Base-by-base conservation (phyloP, 2,329 filamentous ascomycete genomes). In the Aspergillus puulaauensis region DNA sequence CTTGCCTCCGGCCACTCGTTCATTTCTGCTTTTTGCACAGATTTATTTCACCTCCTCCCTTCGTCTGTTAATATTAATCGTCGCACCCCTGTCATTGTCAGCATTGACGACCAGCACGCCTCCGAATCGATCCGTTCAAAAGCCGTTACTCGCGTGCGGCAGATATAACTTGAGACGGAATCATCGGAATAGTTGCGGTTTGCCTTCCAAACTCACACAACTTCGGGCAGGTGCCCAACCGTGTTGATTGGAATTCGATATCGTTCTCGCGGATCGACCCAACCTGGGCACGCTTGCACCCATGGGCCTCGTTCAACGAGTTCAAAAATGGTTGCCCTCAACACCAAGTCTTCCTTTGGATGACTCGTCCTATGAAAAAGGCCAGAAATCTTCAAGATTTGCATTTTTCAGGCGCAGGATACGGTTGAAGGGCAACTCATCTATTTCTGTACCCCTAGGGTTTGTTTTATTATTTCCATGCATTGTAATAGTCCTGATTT, bases 381-480 rank as follows among this genome's bases (percentile, higher is more conserved):
- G 73, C 59, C 66, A 67, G 62, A 66, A 65, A 54, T 65, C 70
- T 52, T 79, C 83, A 17, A 80, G 81, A 68, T 80, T 96, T 69
- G 88, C 90, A 61, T 96, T 97, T 75, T 90, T 98, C 75, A 84
- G 88, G 67, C 86, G 91, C 71, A 90, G 93, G 52, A 85, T 99
- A 80, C 88, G 93, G 67, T 80, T 99, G 79, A 90, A 88, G 77
- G 91, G 91, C 69, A 96, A 96, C 77, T 97, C 93, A 55, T 90
- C 89, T 70, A 86, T 97, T 74, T 96, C 93, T 52, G 88, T 98
- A 72, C 95, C 95, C 24, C 81, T 99, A 52, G 93, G 93, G 66
- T 87, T 97, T 71, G 91, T 98, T 67, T 83, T 99, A 65, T 80
- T 98, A 66, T 98, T 98, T 73, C 95, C 95, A 64, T 86, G 90